Percentiles rank a stretch among this genome's conserved stretches.
Evolutionary conservation across 805 yeast species (phyloP).

Genomic region (Wickerhamiella domercqiae): DNA sequence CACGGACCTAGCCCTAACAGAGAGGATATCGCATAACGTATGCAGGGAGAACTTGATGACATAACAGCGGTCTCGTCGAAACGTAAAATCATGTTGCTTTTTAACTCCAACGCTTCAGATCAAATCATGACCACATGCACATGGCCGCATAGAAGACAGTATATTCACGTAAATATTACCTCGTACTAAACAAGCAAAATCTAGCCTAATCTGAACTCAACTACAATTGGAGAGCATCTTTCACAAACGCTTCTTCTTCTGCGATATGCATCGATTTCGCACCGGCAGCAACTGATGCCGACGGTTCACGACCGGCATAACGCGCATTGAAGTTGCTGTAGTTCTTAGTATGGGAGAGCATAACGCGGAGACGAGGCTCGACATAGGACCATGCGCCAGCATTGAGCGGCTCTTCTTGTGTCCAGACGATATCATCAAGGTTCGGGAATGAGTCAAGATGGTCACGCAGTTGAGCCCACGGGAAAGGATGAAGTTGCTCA

Average conservation of each 20-base stretch:
- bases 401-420: constrained; percentile 98
- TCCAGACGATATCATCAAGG: constrained; percentile 80
- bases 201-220: no score
- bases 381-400: constrained; percentile 81
- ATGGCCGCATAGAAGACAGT: no score
- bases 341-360: constrained; percentile 56
- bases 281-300: constrained; percentile 98
- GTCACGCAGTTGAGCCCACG: constrained; percentile 85
- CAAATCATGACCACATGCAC: no score
- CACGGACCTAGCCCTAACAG: no score
- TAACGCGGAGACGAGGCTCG: constrained; percentile 68
- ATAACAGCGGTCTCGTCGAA: no score
- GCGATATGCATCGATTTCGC: constrained; percentile 71
- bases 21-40: no score
- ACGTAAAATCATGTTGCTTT: no score
- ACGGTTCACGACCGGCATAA: constrained; percentile 96
- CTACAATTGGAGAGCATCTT: constrained; percentile 41
- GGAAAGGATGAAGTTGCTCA: constrained; percentile 98
- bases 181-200: no score
- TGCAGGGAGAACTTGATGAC: no score
- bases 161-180: no score
- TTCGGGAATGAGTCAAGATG: constrained; percentile 65
- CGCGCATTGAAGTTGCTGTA: constrained; percentile 47
- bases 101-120: no score
- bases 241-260: constrained; percentile 78